Base-by-base conservation (phyloP, 352 stramenopile species). In the Thalassiosira tumida region DNA sequence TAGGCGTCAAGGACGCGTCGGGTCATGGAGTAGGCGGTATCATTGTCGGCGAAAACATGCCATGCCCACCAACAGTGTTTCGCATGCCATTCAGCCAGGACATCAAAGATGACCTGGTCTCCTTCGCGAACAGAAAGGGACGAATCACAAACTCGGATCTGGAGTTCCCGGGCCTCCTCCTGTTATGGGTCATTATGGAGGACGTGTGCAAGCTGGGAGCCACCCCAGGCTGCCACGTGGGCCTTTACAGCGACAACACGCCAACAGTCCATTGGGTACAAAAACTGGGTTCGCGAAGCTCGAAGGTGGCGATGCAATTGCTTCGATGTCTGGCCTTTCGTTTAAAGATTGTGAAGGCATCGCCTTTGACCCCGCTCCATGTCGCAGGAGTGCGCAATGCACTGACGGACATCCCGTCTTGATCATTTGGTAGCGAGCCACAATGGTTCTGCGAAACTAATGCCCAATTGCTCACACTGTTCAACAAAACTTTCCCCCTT, bases 401-500 rank as follows among this genome's bases (percentile, higher is more conserved):
- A 1, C 73, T 93, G 14, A 80, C 79, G 0, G 85, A 94, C 50
- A 87, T 90, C n/a, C 81, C 80, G 0, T 91, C 81, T 41, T 51
- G 70, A 13, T 90, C 81, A 0, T 91, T 84, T 38, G 88, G 78
- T 17, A 79, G 64, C 40, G 29, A 67, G 40, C 24, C 78, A 35
- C 40, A 75, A 41, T 91, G 89, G 89, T 37, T 87, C 31, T 86
- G 73, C 62, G 73, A 84, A 81, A 87, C 79, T 80, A 41, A 89
- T 21, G 33, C 35, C 43, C 33, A 89, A 0, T 86, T 93, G 40
- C 75, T 89, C 0, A 77, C 43, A 26, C 43, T 89, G 6, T 90
- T 83, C 21, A 86, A 88, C 51, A 15, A 26, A 21, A 82, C 72
- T 62, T 91, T 89, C 78, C 65, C 89, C 17, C 51, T 91, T 17